Evolutionary conservation across 768 basidiomycete genomes (phyloP).

Genomic region (Serendipita sp.): DNA sequence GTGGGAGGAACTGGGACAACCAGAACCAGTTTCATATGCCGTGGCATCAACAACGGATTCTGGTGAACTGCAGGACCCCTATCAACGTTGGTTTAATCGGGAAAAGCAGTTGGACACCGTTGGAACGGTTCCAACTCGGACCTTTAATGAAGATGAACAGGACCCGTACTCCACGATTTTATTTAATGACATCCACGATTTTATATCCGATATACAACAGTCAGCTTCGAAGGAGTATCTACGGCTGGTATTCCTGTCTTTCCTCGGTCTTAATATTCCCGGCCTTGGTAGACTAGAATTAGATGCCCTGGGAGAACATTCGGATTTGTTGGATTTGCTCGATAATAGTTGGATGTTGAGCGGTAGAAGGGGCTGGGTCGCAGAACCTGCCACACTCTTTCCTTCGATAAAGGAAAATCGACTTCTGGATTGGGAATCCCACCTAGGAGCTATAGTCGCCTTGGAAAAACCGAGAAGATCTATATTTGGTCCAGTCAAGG

Average conservation of each 20-base stretch:
- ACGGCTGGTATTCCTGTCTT: slow-evolving; percentile 52
- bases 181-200: slow-evolving; percentile 51
- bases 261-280: slow-evolving; percentile 57
- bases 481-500: slow-evolving; percentile 51
- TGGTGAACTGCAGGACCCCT: slow-evolving; percentile 35
- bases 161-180: slow-evolving; percentile 64
- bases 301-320: slow-evolving; percentile 35
- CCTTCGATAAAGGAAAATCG: slow-evolving; percentile 17
- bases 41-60: not conserved
- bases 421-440: slow-evolving; percentile 36
- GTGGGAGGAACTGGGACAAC: slow-evolving; percentile 37
- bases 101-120: slow-evolving; percentile 36
- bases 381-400: slow-evolving; percentile 36
- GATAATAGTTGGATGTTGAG: slow-evolving; percentile 10
- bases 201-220: slow-evolving; percentile 30
- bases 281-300: slow-evolving; percentile 36
- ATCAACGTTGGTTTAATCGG: slow-evolving; percentile 43
- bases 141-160: slow-evolving; percentile 29
- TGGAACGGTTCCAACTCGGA: slow-evolving; percentile 34
- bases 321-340: slow-evolving; percentile 28
- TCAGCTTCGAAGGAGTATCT: slow-evolving; percentile 36
- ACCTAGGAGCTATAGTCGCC: slow-evolving; percentile 52
- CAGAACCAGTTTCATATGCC: slow-evolving; percentile 15
- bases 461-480: slow-evolving; percentile 43
- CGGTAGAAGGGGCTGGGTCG: slow-evolving; percentile 22